phyloP scores from a whole-genome alignment of 257 asterid species.

The Solanum medicagineum region DNA sequence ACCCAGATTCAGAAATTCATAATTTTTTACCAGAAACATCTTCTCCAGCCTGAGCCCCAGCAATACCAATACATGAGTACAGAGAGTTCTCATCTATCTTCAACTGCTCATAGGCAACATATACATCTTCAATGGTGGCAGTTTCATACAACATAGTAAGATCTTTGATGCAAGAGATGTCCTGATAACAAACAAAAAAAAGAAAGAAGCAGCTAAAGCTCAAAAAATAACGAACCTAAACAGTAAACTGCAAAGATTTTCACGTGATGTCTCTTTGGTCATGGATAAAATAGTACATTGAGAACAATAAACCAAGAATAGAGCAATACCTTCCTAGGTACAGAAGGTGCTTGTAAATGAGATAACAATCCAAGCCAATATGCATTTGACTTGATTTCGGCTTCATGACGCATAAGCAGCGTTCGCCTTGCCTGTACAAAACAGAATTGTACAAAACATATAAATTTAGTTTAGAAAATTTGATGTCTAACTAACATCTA shows the following conservation, averaged over 20 bases:
- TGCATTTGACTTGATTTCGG: conserved; percentile 91
- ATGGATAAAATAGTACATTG: neutral
- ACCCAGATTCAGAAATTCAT: neutral
- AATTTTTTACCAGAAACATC: conserved; percentile 39
- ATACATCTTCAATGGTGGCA: conserved; percentile 72
- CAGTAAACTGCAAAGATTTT: neutral
- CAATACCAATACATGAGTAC: conserved; percentile 88
- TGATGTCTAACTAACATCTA: neutral
- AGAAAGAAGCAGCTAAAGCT: neutral
- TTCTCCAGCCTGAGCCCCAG: conserved; percentile 85
- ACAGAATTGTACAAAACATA: neutral
- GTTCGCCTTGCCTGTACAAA: conserved; percentile 77
- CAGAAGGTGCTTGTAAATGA: conserved; percentile 83
- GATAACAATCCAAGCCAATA: conserved; percentile 98
- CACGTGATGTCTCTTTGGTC: neutral
- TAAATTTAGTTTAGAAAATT: neutral
- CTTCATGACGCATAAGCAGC: conserved; percentile 96
- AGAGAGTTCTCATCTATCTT: conserved; percentile 74
- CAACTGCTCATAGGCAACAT: conserved; percentile 74
- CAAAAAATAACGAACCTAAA: neutral
- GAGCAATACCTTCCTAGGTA: conserved; percentile 71
- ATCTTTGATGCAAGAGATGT: conserved; percentile 88
- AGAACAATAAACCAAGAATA: neutral
- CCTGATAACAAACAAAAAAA: conserved; percentile 33
- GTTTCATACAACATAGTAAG: conserved; percentile 65